These are phyloP conservation scores for Pythium dissotocum DNA, from an alignment of 352 stramenopile genomes.

Conservation along the genomic window DNA sequence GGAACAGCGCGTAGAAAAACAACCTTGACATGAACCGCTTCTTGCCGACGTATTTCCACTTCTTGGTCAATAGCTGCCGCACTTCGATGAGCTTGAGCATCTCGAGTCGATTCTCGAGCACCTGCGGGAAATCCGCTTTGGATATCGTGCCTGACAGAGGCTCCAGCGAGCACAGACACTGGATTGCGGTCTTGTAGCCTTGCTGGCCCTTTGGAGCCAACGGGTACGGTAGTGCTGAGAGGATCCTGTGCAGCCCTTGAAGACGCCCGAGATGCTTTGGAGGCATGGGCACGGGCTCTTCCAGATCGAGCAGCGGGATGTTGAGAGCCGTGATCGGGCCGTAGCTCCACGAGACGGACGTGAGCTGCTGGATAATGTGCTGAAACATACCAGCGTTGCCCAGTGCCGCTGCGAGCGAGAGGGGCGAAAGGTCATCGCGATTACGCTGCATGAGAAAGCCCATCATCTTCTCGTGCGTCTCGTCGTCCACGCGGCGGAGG, in stretches of 20 bases:
- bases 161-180: conserved; percentile 59
- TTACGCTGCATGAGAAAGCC: conserved; percentile 53
- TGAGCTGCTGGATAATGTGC: conserved; percentile 50
- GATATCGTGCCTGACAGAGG: conserved; percentile 44
- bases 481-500: conserved; percentile 33
- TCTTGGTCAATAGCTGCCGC: conserved; percentile 52
- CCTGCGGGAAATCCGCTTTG: conserved; percentile 25
- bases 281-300: conserved; percentile 35
- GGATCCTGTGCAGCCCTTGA: conserved; percentile 1
- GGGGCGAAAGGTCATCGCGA: conserved; percentile 48
- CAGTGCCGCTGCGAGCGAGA: conserved; percentile 56
- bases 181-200: conserved; percentile 47
- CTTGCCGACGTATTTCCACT: conserved; percentile 67
- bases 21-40: conserved; percentile 45
- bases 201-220: conserved; percentile 38
- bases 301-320: conserved; percentile 53
- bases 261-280: neutral
- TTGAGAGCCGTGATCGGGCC: conserved; percentile 56
- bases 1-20: conserved; percentile 38
- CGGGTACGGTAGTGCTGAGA: conserved; percentile 30
- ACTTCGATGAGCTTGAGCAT: conserved; percentile 61
- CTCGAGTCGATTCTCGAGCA: conserved; percentile 46
- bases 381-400: conserved; percentile 59
- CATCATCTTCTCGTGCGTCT: conserved; percentile 35
- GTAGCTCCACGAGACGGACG: conserved; percentile 52